Evolutionary conservation across 768 basidiomycete species (phyloP), one percentile per base, ranked within the genome.

Genomic region (Glaciozyma antarctica): DNA sequence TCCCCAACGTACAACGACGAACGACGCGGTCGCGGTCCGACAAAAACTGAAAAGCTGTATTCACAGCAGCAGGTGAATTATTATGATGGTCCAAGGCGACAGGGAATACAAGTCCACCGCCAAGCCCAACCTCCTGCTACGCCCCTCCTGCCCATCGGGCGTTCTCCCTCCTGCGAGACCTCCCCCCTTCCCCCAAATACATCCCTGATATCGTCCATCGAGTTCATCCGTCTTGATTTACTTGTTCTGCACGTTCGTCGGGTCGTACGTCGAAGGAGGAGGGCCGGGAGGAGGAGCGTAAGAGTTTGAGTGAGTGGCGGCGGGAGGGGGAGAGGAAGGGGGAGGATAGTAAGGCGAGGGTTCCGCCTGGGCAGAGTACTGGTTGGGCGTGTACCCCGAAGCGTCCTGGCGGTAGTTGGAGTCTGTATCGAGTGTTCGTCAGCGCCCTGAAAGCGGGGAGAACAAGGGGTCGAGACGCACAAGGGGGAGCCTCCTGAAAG

Each of bases 381-480:
- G 5, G 52, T 17, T 32, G 48, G 63, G 64, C 22, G 63, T 22
- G 62, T 64, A 68, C 22, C 53, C 60, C 17, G 60, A 62, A 9
- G 24, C 15, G 15, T 68, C 63, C 19, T 51, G n/a, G 30, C 62
- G 55, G 61, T 68, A 68, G n/a, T 58, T 58, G n/a, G 67, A 54
- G 48, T 68, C 67, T 68, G 61, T n/a, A 17, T 30, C 3, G 17
- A 30, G 16, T 24, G 12, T n/a, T n/a, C 10, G 30, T 4, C 32
- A 28, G 4, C 38, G 38, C 22, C 21, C 47, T 9, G 8, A 48
- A 48, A 8, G 47, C 7, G n/a, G n/a, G 6, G n/a, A 6, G 47
- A n/a, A 21, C 6, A 1, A 16, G 47, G n/a, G 47, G 19, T 2
- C 2, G 47, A 19, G n/a, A 48, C 47, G 47, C 19, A 48, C 47